A percentile compares a stretch with the other conserved stretches of the same genome.
Evolutionary conservation across 768 basidiomycete species (phyloP).

Genomic region (Suillus subalutaceus): DNA sequence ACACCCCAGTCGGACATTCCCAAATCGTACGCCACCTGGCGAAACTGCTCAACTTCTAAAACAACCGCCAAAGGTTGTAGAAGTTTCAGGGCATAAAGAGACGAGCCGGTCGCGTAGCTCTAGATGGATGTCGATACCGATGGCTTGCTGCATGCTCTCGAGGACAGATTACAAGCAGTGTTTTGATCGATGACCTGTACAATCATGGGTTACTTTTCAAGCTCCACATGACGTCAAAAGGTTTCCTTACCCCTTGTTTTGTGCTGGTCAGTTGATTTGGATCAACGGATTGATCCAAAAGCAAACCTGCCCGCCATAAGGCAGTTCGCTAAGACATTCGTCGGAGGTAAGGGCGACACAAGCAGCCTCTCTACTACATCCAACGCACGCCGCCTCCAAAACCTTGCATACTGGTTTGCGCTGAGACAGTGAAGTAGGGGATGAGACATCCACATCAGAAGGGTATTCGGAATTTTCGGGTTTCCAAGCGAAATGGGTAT

Average conservation of each 20-base stretch:
- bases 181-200: background rate
- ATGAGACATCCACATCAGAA: slow-evolving; percentile 14
- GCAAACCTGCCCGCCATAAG: slow-evolving; percentile 11
- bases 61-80: slow-evolving; percentile 5
- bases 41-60: slow-evolving; percentile 12
- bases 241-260: slow-evolving; percentile 12
- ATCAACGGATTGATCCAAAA: slow-evolving; percentile 11
- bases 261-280: slow-evolving; percentile 7
- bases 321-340: slow-evolving; percentile 12
- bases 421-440: slow-evolving; percentile 12
- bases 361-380: slow-evolving; percentile 10
- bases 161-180: slow-evolving; percentile 6
- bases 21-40: slow-evolving; percentile 3
- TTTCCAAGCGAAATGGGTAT: slow-evolving; percentile 5
- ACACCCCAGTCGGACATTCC: slow-evolving; percentile 12
- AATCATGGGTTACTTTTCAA: background rate
- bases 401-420: slow-evolving; percentile 1
- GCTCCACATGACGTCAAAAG: background rate
- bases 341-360: slow-evolving; percentile 8
- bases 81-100: slow-evolving; percentile 12
- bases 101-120: slow-evolving; percentile 6
- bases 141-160: slow-evolving; percentile 11
- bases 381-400: slow-evolving; percentile 10
- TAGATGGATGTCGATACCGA: background rate
- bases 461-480: slow-evolving; percentile 11